Conservation (phyloP, 1,139 yeast genomes). For the Geotrichum reessii region DNA sequence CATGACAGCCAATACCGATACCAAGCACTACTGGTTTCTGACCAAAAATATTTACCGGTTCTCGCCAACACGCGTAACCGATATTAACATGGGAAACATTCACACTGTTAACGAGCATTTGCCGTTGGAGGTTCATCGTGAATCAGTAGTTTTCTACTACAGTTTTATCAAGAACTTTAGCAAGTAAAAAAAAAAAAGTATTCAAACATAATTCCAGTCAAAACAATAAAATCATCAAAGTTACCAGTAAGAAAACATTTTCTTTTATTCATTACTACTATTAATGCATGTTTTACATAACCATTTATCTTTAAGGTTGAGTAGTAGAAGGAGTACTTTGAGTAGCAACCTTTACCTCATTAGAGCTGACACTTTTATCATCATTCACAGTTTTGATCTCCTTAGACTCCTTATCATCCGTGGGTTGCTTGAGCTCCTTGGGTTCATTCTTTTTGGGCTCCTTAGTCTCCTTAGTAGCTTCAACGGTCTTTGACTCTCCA, state of each 20-base stretch:
- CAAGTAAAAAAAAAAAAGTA: too few species aligned
- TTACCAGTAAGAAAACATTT: too few species aligned
- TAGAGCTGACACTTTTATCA: too few species aligned
- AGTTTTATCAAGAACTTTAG: slow-evolving; percentile 41
- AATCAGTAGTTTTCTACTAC: slow-evolving; percentile 54
- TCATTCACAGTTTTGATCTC: too few species aligned
- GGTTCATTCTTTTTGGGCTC: slow-evolving; percentile 5
- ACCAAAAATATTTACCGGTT: slow-evolving; percentile 67
- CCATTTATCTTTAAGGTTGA: neutral
- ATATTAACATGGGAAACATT: slow-evolving; percentile 20
- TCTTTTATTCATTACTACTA: slow-evolving; percentile 5
- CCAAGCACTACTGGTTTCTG: slow-evolving; percentile 68
- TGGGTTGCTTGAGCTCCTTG: neutral
- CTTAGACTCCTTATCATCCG: neutral
- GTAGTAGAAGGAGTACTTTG: slow-evolving; percentile 1
- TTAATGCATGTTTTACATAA: slow-evolving; percentile 10
- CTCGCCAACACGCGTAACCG: slow-evolving; percentile 37
- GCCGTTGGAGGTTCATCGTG: slow-evolving; percentile 48
- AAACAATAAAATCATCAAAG: neutral
- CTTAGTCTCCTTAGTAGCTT: neutral
- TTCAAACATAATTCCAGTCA: too few species aligned
- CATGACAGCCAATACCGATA: slow-evolving; percentile 81
- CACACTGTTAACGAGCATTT: slow-evolving; percentile 62
- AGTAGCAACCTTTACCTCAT: too few species aligned
- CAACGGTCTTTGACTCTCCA: slow-evolving; percentile 3